Conservation (phyloP, 495 filamentous ascomycete genomes). For the Neurospora hispaniola region DNA sequence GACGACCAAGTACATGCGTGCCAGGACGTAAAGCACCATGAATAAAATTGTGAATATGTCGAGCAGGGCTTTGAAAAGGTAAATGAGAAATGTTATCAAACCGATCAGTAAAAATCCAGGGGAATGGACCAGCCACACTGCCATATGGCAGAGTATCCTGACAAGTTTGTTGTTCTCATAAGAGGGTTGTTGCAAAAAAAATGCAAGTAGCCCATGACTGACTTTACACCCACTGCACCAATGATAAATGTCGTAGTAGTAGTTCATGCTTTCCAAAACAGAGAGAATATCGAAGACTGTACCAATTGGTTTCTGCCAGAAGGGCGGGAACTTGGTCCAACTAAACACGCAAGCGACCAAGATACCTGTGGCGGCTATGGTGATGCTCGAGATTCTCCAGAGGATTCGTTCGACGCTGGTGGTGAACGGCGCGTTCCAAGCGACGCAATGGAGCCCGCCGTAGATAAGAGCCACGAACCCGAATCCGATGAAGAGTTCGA, state of each 20-base stretch:
- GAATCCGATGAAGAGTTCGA: background rate
- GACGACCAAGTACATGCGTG: background rate
- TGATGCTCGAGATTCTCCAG: background rate
- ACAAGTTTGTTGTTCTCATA: background rate
- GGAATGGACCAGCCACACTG: rapidly evolving
- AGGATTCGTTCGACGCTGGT: background rate
- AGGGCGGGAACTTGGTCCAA: background rate
- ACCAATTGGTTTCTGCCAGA: background rate
- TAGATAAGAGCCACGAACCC: background rate
- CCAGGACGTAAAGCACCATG: background rate
- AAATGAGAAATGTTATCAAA: background rate
- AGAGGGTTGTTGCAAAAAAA: too few species aligned
- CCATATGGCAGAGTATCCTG: background rate
- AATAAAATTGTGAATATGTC: background rate
- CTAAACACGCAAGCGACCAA: background rate
- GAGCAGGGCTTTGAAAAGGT: background rate
- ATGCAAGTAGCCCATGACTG: too few species aligned
- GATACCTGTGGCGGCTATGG: background rate
- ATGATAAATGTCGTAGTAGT: too few species aligned
- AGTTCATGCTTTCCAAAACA: too few species aligned
- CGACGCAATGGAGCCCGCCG: background rate
- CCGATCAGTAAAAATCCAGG: rapidly evolving
- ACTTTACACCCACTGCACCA: too few species aligned
- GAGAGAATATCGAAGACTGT: too few species aligned
- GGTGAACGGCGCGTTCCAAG: background rate